Evolutionary conservation across 345 rosid genomes (phyloP).

Genomic region (Mangifera indica): DNA sequence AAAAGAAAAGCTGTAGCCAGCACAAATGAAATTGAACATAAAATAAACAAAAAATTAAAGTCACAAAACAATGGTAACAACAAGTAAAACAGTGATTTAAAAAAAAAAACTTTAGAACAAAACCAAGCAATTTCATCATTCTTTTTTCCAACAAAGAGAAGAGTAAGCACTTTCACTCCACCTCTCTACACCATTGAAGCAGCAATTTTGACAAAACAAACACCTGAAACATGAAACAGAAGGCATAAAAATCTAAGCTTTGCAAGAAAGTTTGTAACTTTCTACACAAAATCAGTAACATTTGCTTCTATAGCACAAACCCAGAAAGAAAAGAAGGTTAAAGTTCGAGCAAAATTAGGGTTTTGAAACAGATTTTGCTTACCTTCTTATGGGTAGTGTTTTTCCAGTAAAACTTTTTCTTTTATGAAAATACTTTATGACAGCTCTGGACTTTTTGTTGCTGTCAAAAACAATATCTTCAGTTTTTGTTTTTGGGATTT

Average conservation of each 20-base stretch:
- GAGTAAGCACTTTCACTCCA: neutral
- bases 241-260: neutral
- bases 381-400: conserved; percentile 1
- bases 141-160: neutral
- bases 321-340: neutral
- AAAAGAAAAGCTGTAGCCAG: neutral
- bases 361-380: neutral
- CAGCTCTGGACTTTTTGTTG: neutral
- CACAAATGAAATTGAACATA: neutral
- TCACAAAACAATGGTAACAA: neutral
- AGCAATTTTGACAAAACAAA: neutral
- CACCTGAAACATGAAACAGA: conserved; percentile 9
- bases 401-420: neutral
- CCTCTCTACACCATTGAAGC: neutral
- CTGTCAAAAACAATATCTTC: neutral
- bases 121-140: neutral
- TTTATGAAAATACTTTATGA: neutral
- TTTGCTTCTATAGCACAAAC: neutral
- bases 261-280: neutral
- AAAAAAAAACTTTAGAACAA: neutral
- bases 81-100: neutral
- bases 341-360: neutral
- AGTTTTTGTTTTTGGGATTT: neutral
- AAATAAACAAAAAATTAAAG: neutral
- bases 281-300: conserved; percentile 1